Evolutionary conservation across 2,329 filamentous ascomycete species (phyloP).

Genomic region (Niveomyces coronatus): DNA sequence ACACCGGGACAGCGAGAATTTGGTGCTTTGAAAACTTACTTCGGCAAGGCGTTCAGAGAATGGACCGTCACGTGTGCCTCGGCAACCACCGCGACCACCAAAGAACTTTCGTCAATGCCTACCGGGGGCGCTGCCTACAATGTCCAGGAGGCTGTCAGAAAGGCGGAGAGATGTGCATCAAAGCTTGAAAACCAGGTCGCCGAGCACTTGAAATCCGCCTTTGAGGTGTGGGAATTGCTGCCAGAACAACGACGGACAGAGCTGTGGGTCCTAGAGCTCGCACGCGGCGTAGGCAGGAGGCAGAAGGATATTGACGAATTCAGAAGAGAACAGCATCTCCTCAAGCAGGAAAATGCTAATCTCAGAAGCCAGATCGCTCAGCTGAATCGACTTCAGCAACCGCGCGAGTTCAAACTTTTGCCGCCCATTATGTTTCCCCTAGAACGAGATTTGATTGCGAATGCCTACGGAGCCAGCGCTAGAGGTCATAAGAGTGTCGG

Average conservation of each 20-base stretch:
- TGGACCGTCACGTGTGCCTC: constrained; percentile 48
- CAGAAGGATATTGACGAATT: constrained; percentile 44
- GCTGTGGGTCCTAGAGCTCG: constrained; percentile 52
- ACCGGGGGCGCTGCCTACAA: constrained; percentile 28
- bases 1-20: constrained; percentile 66
- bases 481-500: constrained; percentile 32
- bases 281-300: constrained; percentile 46
- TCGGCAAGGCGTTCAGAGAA: constrained; percentile 55
- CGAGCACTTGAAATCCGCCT: constrained; percentile 69
- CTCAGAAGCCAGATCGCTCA: constrained; percentile 50
- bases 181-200: constrained; percentile 58
- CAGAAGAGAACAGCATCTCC: constrained; percentile 37
- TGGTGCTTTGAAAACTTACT: constrained; percentile 57
- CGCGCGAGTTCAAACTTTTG: constrained; percentile 45
- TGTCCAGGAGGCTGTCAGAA: constrained; percentile 36
- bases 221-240: constrained; percentile 63
- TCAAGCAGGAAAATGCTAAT: constrained; percentile 47
- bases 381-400: constrained; percentile 47
- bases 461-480: constrained; percentile 35
- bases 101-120: constrained; percentile 42
- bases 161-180: constrained; percentile 41
- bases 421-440: constrained; percentile 43
- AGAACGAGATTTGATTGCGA: constrained; percentile 36
- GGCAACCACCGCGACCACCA: constrained; percentile 37
- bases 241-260: constrained; percentile 44